Percentiles rank a stretch among this genome's conserved stretches.
phyloP scores from a whole-genome alignment of 768 basidiomycete genomes.

The Leucocoprinus leucothites region DNA sequence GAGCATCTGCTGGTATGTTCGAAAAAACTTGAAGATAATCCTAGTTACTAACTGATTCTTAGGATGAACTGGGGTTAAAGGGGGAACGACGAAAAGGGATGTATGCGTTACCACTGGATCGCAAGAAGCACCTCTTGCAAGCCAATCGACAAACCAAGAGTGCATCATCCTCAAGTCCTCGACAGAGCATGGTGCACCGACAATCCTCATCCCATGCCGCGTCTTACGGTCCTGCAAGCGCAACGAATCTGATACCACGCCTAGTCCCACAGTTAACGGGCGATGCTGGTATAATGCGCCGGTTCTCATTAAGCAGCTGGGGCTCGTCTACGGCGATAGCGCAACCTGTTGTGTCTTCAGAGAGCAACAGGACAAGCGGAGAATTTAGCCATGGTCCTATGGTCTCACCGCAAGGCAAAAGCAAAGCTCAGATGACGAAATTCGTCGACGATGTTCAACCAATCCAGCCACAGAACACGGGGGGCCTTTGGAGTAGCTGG shows the following conservation, averaged over 20 bases:
- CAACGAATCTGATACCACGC: slow-evolving; percentile 54
- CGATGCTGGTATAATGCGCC: slow-evolving; percentile 61
- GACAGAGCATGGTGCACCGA: slow-evolving; percentile 22
- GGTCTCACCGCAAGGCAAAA: slow-evolving; percentile 19
- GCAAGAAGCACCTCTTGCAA: slow-evolving; percentile 64
- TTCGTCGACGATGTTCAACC: slow-evolving; percentile 32
- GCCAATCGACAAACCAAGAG: slow-evolving; percentile 47
- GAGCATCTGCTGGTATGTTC: slow-evolving; percentile 73
- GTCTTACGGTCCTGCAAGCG: slow-evolving; percentile 61
- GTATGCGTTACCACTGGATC: slow-evolving; percentile 54
- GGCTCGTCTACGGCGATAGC: slow-evolving; percentile 39
- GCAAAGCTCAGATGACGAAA: slow-evolving; percentile 27
- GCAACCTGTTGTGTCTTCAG: slow-evolving; percentile 29
- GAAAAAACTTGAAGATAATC: slow-evolving; percentile 5
- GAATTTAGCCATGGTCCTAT: slow-evolving; percentile 28
- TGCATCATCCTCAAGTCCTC: slow-evolving; percentile 25
- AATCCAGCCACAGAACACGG: slow-evolving; percentile 66
- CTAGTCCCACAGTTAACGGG: slow-evolving; percentile 77
- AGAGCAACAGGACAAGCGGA: slow-evolving; percentile 32
- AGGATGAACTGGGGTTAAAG: slow-evolving; percentile 76
- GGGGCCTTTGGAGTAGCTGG: slow-evolving; percentile 74
- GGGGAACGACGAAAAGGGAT: slow-evolving; percentile 65
- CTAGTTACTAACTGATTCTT: background rate
- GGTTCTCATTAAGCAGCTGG: slow-evolving; percentile 68
- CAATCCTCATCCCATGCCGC: slow-evolving; percentile 37